These are phyloP conservation scores for Boletus rubescentipes DNA, from an alignment of 768 basidiomycete species.

Conservation along the genomic window DNA sequence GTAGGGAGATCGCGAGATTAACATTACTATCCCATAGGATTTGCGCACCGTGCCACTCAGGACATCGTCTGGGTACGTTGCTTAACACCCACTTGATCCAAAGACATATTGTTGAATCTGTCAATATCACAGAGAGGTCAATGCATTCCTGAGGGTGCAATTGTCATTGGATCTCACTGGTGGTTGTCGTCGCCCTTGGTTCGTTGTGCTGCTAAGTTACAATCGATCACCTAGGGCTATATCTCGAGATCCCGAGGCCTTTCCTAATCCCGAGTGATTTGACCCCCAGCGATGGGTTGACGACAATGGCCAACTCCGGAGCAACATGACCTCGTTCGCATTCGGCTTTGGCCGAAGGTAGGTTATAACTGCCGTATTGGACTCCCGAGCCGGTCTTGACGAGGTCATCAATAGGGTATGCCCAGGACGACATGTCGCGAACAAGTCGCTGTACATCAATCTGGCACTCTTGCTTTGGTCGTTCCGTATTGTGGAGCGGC, in stretches of 20 bases:
- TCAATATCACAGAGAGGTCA: constrained; percentile 14
- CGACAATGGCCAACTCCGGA: constrained; percentile 39
- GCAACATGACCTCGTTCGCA: constrained; percentile 43
- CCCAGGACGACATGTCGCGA: constrained; percentile 55
- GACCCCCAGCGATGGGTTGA: constrained; percentile 54
- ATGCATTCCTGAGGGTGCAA: constrained; percentile 24
- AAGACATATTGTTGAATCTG: constrained; percentile 37
- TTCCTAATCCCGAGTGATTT: constrained; percentile 44
- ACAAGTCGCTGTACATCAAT: constrained; percentile 56
- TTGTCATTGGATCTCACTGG: constrained; percentile 22
- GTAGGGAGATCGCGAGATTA: neutral
- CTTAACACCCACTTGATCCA: too few species aligned
- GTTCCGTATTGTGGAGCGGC: constrained; percentile 51
- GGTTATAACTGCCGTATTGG: neutral
- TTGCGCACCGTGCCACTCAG: constrained; percentile 59
- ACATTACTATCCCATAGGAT: constrained; percentile 30
- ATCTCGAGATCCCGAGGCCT: constrained; percentile 20
- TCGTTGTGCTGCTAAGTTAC: neutral
- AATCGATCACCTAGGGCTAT: constrained; percentile 16
- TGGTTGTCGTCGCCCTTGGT: neutral
- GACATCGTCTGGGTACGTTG: constrained; percentile 56
- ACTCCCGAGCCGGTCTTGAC: neutral
- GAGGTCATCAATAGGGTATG: constrained; percentile 43
- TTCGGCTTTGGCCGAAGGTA: constrained; percentile 52
- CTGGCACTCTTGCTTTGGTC: constrained; percentile 62